Evolutionary conservation across 768 basidiomycete species (phyloP).

Genomic region (Paxillus involutus): DNA sequence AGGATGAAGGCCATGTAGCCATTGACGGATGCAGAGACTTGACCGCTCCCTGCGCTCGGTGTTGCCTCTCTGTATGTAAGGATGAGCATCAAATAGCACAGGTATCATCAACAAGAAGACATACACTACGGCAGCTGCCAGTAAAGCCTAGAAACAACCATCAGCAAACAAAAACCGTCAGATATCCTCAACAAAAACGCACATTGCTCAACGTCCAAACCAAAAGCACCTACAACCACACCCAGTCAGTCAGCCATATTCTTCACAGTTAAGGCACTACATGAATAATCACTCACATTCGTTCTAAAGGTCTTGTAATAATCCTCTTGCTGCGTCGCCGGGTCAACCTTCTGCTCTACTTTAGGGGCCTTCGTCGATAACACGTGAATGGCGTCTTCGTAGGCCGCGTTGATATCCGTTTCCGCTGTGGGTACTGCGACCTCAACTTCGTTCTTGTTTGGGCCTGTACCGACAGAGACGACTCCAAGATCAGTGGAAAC

Average conservation of each 20-base stretch:
- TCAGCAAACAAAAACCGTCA: slow-evolving; percentile 8
- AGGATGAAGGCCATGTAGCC: slow-evolving; percentile 90
- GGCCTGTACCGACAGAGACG: slow-evolving; percentile 56
- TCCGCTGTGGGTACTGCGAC: slow-evolving; percentile 83
- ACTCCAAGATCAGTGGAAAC: slow-evolving; percentile 83
- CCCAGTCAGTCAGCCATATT: slow-evolving; percentile 12
- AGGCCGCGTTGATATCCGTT: slow-evolving; percentile 85
- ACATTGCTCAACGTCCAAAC: slow-evolving; percentile 90
- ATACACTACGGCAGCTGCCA: slow-evolving; percentile 75
- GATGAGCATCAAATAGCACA: slow-evolving; percentile 1
- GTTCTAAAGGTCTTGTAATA: slow-evolving; percentile 90
- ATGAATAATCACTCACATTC: slow-evolving; percentile 46
- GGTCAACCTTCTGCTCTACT: slow-evolving; percentile 61
- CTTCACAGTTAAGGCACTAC: background rate
- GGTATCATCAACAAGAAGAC: slow-evolving; percentile 29
- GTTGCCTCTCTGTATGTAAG: slow-evolving; percentile 28
- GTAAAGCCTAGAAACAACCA: slow-evolving; percentile 45
- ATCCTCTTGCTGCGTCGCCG: slow-evolving; percentile 71
- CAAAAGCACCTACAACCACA: slow-evolving; percentile 59
- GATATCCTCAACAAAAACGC: slow-evolving; percentile 26
- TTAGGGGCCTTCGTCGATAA: slow-evolving; percentile 78
- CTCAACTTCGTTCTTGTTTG: slow-evolving; percentile 79
- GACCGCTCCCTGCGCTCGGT: slow-evolving; percentile 49
- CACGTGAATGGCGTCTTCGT: slow-evolving; percentile 88
- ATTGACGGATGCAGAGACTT: slow-evolving; percentile 58